Evolutionary conservation across 306 rosid genomes (phyloP).

Genomic region (Vigna radiata): DNA sequence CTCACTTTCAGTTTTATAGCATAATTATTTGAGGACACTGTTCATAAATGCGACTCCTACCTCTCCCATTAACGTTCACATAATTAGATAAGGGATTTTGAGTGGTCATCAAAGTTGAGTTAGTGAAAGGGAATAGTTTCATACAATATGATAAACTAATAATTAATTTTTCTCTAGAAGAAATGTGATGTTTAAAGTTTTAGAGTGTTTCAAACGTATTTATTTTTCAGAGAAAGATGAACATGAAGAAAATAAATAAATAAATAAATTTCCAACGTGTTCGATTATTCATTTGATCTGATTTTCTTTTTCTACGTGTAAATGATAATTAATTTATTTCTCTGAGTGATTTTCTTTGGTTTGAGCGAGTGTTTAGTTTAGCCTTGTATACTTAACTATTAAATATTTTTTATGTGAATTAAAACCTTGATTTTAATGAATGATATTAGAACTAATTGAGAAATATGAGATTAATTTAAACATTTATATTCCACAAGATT

Average conservation of each 20-base stretch:
- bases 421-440: not conserved
- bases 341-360: not conserved
- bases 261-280: not conserved
- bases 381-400: not conserved
- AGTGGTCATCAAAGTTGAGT: not conserved
- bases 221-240: too few relatives aligned
- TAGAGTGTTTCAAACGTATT: too few relatives aligned
- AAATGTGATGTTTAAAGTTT: too few relatives aligned
- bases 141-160: too few relatives aligned
- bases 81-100: slow-evolving; percentile 13
- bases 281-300: not conserved
- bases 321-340: not conserved
- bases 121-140: not conserved
- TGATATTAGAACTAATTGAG: not conserved
- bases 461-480: not conserved
- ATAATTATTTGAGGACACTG: slow-evolving; percentile 28
- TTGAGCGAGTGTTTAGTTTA: not conserved
- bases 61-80: slow-evolving; percentile 40
- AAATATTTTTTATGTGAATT: not conserved
- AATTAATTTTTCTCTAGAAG: too few relatives aligned
- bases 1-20: slow-evolving; percentile 35
- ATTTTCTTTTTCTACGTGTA: not conserved
- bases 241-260: too few relatives aligned
- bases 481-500: not conserved
- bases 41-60: slow-evolving; percentile 37